Conservation (phyloP, 2,329 filamentous ascomycete genomes). For the Nannizzia gypsea region DNA sequence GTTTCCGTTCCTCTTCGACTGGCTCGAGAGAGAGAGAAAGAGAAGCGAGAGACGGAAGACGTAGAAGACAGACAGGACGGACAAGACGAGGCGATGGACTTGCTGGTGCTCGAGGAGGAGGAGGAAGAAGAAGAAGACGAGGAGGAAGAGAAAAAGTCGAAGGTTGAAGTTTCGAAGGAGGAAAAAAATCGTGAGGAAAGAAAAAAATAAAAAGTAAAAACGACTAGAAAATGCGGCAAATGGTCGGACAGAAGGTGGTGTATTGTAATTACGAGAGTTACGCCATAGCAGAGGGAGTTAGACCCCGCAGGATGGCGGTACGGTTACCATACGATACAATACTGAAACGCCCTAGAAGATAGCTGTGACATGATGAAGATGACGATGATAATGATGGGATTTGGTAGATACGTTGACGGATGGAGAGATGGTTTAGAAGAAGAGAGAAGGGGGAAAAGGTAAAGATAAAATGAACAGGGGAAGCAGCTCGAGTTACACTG, state of each 20-base stretch:
- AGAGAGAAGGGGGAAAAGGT: background rate
- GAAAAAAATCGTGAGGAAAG: slow-evolving; percentile 13
- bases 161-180: background rate
- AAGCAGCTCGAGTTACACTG: background rate
- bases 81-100: no score
- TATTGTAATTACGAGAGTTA: background rate
- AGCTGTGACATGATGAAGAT: background rate
- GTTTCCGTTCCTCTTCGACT: background rate
- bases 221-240: slow-evolving; percentile 6
- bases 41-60: slow-evolving; percentile 16
- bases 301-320: background rate
- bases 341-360: background rate
- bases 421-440: background rate
- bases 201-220: slow-evolving; percentile 8
- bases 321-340: background rate
- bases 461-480: background rate
- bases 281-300: background rate
- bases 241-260: background rate
- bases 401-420: no score
- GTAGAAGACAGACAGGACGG: slow-evolving; percentile 13
- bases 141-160: slow-evolving; percentile 15
- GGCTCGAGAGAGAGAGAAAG: slow-evolving; percentile 17
- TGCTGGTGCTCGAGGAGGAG: no score
- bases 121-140: slow-evolving; percentile 13
- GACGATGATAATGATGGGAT: no score